Percentiles rank a stretch among this genome's conserved stretches.
Evolutionary conservation across 306 rosid species (phyloP).

Genomic region (Prunus campanulata): DNA sequence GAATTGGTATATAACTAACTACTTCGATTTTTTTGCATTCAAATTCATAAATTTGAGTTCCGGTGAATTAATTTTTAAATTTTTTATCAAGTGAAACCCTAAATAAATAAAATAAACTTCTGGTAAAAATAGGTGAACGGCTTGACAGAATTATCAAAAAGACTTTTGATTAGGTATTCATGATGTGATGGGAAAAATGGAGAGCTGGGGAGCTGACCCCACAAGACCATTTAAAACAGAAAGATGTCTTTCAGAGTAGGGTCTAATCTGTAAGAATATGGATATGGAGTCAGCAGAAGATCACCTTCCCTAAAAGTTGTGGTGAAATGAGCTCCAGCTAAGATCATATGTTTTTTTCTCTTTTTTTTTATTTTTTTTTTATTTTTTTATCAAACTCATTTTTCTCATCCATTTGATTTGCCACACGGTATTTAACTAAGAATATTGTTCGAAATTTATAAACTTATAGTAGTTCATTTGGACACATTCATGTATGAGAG

Average conservation of each 20-base stretch:
- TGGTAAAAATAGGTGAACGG: no score
- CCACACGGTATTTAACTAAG: not conserved
- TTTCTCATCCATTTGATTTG: not conserved
- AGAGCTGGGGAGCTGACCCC: not conserved
- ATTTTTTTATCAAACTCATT: not conserved
- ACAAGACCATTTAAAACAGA: not conserved
- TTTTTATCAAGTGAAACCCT: no score
- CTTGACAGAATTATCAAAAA: no score
- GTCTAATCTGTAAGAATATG: not conserved
- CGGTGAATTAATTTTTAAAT: no score
- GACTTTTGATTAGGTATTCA: not conserved
- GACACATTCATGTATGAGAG: no score
- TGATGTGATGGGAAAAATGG: not conserved
- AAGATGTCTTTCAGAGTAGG: not conserved
- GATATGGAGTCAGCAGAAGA: not conserved
- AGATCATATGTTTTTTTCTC: not conserved
- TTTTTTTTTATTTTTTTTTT: not conserved
- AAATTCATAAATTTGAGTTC: no score
- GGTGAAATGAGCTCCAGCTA: constrained; percentile 1
- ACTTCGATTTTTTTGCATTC: no score
- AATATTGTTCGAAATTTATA: no score
- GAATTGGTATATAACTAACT: no score
- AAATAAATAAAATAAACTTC: no score
- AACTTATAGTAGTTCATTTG: no score
- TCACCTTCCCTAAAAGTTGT: not conserved